Conservation (phyloP, 768 basidiomycete species). For the Phlegmacium glaucopus region DNA sequence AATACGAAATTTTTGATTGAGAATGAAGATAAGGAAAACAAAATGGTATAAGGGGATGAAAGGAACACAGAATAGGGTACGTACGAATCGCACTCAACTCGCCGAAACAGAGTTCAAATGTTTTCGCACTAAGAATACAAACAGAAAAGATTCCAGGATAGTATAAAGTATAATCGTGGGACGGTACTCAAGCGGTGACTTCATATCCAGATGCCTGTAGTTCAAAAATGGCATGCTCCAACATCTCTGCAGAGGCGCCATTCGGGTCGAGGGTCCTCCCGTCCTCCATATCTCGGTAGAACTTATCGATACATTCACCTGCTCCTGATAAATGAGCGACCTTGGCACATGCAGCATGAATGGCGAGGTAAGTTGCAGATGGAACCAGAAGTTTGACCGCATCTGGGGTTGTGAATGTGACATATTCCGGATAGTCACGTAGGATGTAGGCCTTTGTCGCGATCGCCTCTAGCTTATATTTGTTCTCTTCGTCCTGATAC, state of each 20-base stretch:
- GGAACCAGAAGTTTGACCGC: conserved; percentile 25
- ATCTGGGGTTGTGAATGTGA: conserved; percentile 27
- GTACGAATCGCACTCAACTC: no score
- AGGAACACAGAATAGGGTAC: no score
- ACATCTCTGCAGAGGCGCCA: background rate
- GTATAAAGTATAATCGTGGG: no score
- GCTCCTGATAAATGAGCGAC: conserved; percentile 39
- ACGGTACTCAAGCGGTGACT: background rate
- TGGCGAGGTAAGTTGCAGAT: conserved; percentile 24
- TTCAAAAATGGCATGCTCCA: background rate
- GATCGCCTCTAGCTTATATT: conserved; percentile 17
- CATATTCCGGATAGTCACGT: conserved; percentile 13
- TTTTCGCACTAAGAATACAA: no score
- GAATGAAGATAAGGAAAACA: no score
- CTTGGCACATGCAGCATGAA: conserved; percentile 39
- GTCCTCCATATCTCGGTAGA: conserved; percentile 4
- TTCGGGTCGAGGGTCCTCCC: no score
- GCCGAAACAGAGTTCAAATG: no score
- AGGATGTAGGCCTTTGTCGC: conserved; percentile 1
- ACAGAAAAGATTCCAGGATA: no score
- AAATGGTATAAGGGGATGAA: no score
- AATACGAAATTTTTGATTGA: no score
- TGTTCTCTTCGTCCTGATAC: conserved; percentile 13
- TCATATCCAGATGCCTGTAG: background rate
- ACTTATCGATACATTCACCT: conserved; percentile 27